Base-by-base conservation (phyloP, 2,329 filamentous ascomycete species). In the Penicillium sp. region DNA sequence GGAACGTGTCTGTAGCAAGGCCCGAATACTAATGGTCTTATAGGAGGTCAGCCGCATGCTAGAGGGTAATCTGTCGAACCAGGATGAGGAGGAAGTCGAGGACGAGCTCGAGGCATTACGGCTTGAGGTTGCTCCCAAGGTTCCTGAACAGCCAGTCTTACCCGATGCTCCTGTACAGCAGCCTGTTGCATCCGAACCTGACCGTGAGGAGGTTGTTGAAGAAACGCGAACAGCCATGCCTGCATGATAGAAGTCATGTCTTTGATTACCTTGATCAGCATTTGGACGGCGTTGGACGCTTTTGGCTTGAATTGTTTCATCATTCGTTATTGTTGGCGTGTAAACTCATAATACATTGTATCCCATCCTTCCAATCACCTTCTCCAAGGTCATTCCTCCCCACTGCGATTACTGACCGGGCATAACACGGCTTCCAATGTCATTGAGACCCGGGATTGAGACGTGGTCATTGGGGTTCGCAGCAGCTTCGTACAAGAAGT, bases 21-120 rank as follows among this genome's bases (percentile, higher is more conserved):
- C 8, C 2, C 5, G 15, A 23, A 43, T 41, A 28, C 58, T 63
- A 18, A 62, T 50, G n/a, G 21, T 39, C n/a, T 42, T 61, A 59
- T 65, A 95, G 89, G 93, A 99, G 78, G 83, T 99, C 63, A 94
- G 87, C 74, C 90, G 95, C 45, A 89, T 96, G 82, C 83, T 99
- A 2, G 89, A 87, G 31, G 89, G 89, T 12, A 85, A 87, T 63
- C 92, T 99, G 77, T 90, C 91, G 13, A 94, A 91, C 67, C 88
- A 95, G 65, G 94, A 99, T 73, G 94, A 99, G 72, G 93, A 97
- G 67, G 94, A 96, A 67, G 94, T 99, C 31, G 94, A 99, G 70
- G 92, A 96, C 67, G 94, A 99, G 75, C 79, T 99, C 47, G 90
- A 89, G 50, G 87, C 86, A 1, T 79, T 99, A 59, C 88, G 92